These are phyloP conservation scores for Pezicula rhizophila DNA, from an alignment of 2,329 filamentous ascomycete species.

Conservation along the genomic window DNA sequence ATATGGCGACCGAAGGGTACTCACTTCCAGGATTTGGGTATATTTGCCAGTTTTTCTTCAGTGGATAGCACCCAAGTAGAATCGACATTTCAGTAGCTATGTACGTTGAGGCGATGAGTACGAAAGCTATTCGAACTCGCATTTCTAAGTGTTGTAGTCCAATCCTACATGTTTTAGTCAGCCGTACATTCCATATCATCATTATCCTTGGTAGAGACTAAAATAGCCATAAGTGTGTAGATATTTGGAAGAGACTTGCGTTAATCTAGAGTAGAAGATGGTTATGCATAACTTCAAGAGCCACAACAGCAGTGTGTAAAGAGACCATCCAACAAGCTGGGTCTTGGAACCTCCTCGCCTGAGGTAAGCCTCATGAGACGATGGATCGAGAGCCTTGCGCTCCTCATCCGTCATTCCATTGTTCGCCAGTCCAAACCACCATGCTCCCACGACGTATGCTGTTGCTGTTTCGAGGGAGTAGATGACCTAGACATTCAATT, in stretches of 20 bases:
- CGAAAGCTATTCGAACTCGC: slow-evolving; percentile 44
- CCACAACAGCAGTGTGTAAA: slow-evolving; percentile 47
- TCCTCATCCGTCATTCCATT: slow-evolving; percentile 48
- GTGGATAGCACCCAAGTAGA: slow-evolving; percentile 46
- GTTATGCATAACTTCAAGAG: slow-evolving; percentile 48
- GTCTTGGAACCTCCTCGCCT: slow-evolving; percentile 49
- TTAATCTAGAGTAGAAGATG: slow-evolving; percentile 49
- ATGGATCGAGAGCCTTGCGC: slow-evolving; percentile 36
- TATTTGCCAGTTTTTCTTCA: slow-evolving; percentile 52
- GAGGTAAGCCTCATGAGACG: slow-evolving; percentile 38
- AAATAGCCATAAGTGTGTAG: not conserved
- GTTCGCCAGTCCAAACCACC: slow-evolving; percentile 46
- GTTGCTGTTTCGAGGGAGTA: slow-evolving; percentile 44
- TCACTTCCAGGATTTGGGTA: slow-evolving; percentile 48
- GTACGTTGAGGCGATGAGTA: slow-evolving; percentile 41
- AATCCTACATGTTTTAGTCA: no score
- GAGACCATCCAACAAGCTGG: slow-evolving; percentile 46
- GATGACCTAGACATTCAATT: slow-evolving; percentile 32
- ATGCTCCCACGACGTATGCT: slow-evolving; percentile 42
- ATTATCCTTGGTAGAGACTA: not conserved
- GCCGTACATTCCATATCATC: not conserved
- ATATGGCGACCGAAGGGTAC: slow-evolving; percentile 13
- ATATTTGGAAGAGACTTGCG: slow-evolving; percentile 25
- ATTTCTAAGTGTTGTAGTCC: slow-evolving; percentile 32
- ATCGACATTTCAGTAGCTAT: slow-evolving; percentile 42